phyloP scores from a whole-genome alignment of 2,329 filamentous ascomycete species.

The Aspergillus costaricaensis region DNA sequence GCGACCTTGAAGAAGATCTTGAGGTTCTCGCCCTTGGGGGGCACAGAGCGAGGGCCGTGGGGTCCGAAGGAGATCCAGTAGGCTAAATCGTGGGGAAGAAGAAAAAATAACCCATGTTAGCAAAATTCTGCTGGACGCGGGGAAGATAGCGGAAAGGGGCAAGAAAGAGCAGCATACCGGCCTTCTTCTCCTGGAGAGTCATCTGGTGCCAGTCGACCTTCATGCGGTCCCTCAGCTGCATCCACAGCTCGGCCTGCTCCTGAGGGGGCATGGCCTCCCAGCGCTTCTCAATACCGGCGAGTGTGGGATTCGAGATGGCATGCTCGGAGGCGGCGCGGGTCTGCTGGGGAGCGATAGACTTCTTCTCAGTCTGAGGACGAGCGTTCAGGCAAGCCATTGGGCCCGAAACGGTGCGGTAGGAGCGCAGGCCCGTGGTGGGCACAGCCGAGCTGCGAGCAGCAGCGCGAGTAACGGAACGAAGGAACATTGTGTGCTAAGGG shows the following conservation, averaged over 20 bases:
- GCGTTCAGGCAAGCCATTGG: conserved; percentile 43
- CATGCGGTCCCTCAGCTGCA: conserved; percentile 97
- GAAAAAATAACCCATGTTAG: conserved; percentile 21
- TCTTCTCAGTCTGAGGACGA: conserved; percentile 34
- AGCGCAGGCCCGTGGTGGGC: conserved; percentile 38
- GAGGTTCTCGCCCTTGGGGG: conserved; percentile 81
- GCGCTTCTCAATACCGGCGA: conserved; percentile 98
- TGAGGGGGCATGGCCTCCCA: conserved; percentile 98
- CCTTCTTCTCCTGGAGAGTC: conserved; percentile 97
- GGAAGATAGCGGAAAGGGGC: background rate
- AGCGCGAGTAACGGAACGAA: conserved; percentile 49
- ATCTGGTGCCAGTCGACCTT: conserved; percentile 96
- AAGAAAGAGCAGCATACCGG: conserved; percentile 68
- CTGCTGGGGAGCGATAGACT: conserved; percentile 50
- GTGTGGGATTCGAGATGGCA: conserved; percentile 95
- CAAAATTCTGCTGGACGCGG: conserved; percentile 19
- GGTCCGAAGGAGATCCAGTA: conserved; percentile 99
- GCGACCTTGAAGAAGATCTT: conserved; percentile 75
- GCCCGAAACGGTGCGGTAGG: conserved; percentile 31
- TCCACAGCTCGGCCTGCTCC: conserved; percentile 99
- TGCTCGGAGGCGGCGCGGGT: conserved; percentile 68
- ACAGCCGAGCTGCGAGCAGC: conserved; percentile 45
- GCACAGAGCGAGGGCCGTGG: conserved; percentile 83
- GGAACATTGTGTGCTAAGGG: conserved; percentile 48
- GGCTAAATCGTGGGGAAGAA: conserved; percentile 57